Evolutionary conservation across 1,139 yeast species (phyloP).

Genomic region (Magnusiomyces suaveolens): DNA sequence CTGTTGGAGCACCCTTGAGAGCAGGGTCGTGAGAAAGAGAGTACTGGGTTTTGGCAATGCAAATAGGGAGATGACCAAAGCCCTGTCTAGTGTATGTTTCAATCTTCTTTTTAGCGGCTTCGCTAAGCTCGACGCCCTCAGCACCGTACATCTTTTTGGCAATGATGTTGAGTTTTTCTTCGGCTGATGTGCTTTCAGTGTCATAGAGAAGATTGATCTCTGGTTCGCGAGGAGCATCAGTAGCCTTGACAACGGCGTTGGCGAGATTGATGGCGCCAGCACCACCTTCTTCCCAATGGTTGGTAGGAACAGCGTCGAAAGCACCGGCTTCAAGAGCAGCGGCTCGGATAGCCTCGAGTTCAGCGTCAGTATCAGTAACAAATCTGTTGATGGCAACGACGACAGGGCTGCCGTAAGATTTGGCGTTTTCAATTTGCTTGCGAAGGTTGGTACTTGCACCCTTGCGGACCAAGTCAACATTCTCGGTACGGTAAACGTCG

Average conservation of each 20-base stretch:
- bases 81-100: slow-evolving; percentile 83
- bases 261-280: slow-evolving; percentile 86
- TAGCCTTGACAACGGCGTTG: slow-evolving; percentile 66
- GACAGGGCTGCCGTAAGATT: slow-evolving; percentile 79
- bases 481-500: slow-evolving; percentile 72
- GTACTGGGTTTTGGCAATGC: slow-evolving; percentile 97
- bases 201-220: slow-evolving; percentile 67
- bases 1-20: slow-evolving; percentile 93
- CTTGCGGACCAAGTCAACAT: slow-evolving; percentile 66
- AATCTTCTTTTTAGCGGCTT: slow-evolving; percentile 77
- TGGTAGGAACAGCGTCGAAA: slow-evolving; percentile 80
- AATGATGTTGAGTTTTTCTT: slow-evolving; percentile 71
- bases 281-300: slow-evolving; percentile 99
- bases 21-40: slow-evolving; percentile 89
- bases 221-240: slow-evolving; percentile 39
- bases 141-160: slow-evolving; percentile 96
- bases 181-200: slow-evolving; percentile 58
- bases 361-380: slow-evolving; percentile 75
- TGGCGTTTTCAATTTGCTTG: slow-evolving; percentile 86
- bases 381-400: slow-evolving; percentile 93
- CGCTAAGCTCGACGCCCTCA: slow-evolving; percentile 73
- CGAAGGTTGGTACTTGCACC: slow-evolving; percentile 83
- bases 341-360: slow-evolving; percentile 73
- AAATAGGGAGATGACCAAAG: slow-evolving; percentile 82
- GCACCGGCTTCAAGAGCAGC: slow-evolving; percentile 91